These are phyloP conservation scores for Penicillium macrosclerotiorum DNA, from an alignment of 495 filamentous ascomycete species.

Conservation along the genomic window DNA sequence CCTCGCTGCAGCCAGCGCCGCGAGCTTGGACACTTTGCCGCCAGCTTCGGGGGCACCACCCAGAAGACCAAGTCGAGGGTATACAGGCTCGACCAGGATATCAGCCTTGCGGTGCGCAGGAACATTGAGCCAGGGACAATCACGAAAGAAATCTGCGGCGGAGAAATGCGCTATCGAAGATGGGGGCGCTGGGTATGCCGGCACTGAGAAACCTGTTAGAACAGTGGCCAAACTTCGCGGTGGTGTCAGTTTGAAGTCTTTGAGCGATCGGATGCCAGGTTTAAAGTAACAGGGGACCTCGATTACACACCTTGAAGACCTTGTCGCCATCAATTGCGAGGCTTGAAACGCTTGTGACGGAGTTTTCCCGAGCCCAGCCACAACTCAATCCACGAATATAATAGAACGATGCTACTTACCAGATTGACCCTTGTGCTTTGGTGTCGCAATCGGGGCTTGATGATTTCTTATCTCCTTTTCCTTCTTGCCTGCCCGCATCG, in stretches of 20 bases:
- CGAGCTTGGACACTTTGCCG: slow-evolving; percentile 82
- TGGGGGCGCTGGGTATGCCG: slow-evolving; percentile 32
- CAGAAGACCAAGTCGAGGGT: slow-evolving; percentile 61
- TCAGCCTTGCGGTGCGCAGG: slow-evolving; percentile 64
- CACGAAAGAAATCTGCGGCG: slow-evolving; percentile 68
- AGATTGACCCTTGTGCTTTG: slow-evolving; percentile 33
- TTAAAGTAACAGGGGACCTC: slow-evolving; percentile 10
- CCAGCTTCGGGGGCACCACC: slow-evolving; percentile 65
- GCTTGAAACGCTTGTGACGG: background rate
- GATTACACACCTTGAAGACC: slow-evolving; percentile 15
- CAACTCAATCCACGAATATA: slow-evolving; percentile 8
- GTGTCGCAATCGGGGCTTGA: slow-evolving; percentile 34
- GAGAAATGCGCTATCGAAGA: slow-evolving; percentile 33
- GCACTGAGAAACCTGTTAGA: slow-evolving; percentile 47
- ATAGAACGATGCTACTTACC: slow-evolving; percentile 47
- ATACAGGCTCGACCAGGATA: slow-evolving; percentile 62
- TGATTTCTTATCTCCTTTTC: slow-evolving; percentile 42
- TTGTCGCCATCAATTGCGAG: background rate
- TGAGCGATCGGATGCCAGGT: slow-evolving; percentile 7
- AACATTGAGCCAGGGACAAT: slow-evolving; percentile 82
- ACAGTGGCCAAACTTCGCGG: slow-evolving; percentile 31
- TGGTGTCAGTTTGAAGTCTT: slow-evolving; percentile 34
- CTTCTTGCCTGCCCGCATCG: slow-evolving; percentile 35
- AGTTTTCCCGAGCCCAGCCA: slow-evolving; percentile 36
- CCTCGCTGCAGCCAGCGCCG: slow-evolving; percentile 81